phyloP scores from a whole-genome alignment of 2,329 filamentous ascomycete genomes.

The Paraphoma chrysanthemicola region DNA sequence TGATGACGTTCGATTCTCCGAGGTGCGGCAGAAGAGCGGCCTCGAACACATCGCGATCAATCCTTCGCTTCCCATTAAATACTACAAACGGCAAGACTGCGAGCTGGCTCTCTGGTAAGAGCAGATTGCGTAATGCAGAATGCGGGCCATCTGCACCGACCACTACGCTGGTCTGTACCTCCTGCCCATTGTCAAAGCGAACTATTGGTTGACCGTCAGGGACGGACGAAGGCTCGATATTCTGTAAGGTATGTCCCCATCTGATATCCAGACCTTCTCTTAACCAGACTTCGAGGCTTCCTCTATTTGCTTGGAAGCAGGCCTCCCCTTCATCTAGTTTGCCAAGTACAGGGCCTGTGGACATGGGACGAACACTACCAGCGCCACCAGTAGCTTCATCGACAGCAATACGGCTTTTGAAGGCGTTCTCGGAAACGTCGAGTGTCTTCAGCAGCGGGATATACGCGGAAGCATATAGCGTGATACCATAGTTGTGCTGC shows the following conservation, averaged over 20 bases:
- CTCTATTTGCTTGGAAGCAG: conserved; percentile 47
- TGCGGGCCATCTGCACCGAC: conserved; percentile 50
- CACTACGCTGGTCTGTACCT: conserved; percentile 21
- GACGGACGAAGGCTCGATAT: conserved; percentile 7
- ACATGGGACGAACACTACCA: conserved; percentile 12
- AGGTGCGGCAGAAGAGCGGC: conserved; percentile 17
- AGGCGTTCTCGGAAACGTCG: conserved; percentile 37
- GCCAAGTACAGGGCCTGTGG: background rate
- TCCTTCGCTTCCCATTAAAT: conserved; percentile 34
- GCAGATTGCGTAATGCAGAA: conserved; percentile 37
- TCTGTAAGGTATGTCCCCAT: conserved; percentile 37
- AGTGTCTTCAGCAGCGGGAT: conserved; percentile 40
- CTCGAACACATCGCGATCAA: conserved; percentile 30
- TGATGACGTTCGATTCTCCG: conserved; percentile 28
- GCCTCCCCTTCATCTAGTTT: background rate
- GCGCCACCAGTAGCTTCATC: conserved; percentile 32
- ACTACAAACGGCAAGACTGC: conserved; percentile 47
- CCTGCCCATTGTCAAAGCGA: conserved; percentile 18
- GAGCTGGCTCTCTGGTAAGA: conserved; percentile 31
- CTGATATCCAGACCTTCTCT: conserved; percentile 45
- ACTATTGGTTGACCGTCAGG: background rate
- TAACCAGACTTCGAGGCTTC: conserved; percentile 44
- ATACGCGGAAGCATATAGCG: conserved; percentile 43
- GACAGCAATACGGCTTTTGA: conserved; percentile 42
- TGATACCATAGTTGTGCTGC: conserved; percentile 50